phyloP scores from a whole-genome alignment of 2,329 filamentous ascomycete species.

The Scedosporium aurantiacum region DNA sequence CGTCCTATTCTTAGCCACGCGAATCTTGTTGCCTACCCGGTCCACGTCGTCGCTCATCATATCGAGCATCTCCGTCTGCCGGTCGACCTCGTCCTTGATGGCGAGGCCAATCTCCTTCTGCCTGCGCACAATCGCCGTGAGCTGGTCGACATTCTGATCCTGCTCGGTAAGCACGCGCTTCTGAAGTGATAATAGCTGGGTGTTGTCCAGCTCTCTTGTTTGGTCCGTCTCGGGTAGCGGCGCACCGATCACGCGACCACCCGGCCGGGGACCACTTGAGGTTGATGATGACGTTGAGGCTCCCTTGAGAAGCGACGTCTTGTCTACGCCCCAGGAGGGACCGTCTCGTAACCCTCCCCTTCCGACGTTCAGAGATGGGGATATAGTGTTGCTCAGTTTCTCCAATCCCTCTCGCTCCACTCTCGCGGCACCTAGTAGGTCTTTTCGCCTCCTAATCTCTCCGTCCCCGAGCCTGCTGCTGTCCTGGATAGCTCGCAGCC shows the following conservation, averaged over 20 bases:
- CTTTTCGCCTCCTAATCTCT: slow-evolving; percentile 59
- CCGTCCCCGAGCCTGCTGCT: slow-evolving; percentile 54
- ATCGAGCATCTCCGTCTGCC: slow-evolving; percentile 61
- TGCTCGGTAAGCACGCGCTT: slow-evolving; percentile 64
- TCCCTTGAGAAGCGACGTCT: slow-evolving; percentile 13
- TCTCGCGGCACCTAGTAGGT: slow-evolving; percentile 57
- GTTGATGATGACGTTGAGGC: slow-evolving; percentile 9
- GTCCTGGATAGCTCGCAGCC: slow-evolving; percentile 47
- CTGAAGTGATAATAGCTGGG: slow-evolving; percentile 63
- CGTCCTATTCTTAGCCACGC: slow-evolving; percentile 62
- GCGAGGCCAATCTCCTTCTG: slow-evolving; percentile 69
- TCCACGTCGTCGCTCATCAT: slow-evolving; percentile 56
- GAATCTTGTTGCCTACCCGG: slow-evolving; percentile 55
- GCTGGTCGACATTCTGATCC: slow-evolving; percentile 58
- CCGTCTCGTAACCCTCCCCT: slow-evolving; percentile 28
- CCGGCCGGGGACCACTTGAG: slow-evolving; percentile 29
- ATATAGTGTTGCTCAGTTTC: slow-evolving; percentile 51
- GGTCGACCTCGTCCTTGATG: slow-evolving; percentile 62
- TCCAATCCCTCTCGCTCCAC: slow-evolving; percentile 70
- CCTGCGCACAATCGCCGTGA: slow-evolving; percentile 57
- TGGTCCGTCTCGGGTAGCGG: slow-evolving; percentile 64
- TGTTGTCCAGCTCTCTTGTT: slow-evolving; percentile 67
- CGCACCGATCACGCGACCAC: slow-evolving; percentile 60
- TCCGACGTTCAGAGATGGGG: slow-evolving; percentile 25
- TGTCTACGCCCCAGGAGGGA: not conserved